These are phyloP conservation scores for Umbelopsis sp. DNA, from an alignment of 371 early-diverging fungal species.

Conservation along the genomic window DNA sequence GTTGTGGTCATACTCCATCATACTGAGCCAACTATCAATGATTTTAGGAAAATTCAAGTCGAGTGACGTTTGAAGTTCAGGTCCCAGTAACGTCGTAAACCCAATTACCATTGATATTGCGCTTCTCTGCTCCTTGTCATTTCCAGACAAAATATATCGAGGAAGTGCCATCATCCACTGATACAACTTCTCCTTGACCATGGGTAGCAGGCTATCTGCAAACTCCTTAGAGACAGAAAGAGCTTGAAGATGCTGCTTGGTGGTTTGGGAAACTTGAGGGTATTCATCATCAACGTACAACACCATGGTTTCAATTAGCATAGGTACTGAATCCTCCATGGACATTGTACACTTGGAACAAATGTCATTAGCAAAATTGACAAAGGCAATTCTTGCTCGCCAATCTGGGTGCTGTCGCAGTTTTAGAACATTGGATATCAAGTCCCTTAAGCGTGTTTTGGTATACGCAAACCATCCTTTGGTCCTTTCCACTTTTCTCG, in stretches of 20 bases:
- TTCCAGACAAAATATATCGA: slow-evolving; percentile 40
- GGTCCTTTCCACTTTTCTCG: slow-evolving; percentile 17
- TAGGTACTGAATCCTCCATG: slow-evolving; percentile 41
- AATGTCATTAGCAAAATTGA: slow-evolving; percentile 41
- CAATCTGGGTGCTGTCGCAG: slow-evolving; percentile 47
- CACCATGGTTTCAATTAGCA: slow-evolving; percentile 51
- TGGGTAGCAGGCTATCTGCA: slow-evolving; percentile 31
- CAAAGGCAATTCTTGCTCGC: slow-evolving; percentile 47
- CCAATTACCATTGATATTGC: slow-evolving; percentile 48
- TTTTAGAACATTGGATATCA: slow-evolving; percentile 34
- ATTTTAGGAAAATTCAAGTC: slow-evolving; percentile 15
- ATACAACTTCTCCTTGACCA: slow-evolving; percentile 50
- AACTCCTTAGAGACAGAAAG: slow-evolving; percentile 24
- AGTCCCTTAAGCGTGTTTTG: slow-evolving; percentile 28
- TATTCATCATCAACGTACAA: slow-evolving; percentile 53
- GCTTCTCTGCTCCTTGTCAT: slow-evolving; percentile 46
- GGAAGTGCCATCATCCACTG: slow-evolving; percentile 46
- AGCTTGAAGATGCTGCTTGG: slow-evolving; percentile 29
- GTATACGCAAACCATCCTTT: slow-evolving; percentile 37
- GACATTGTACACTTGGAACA: slow-evolving; percentile 40
- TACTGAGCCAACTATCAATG: slow-evolving; percentile 27
- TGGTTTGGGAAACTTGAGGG: slow-evolving; percentile 34
- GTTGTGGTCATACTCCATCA: slow-evolving; percentile 33
- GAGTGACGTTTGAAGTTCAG: slow-evolving; percentile 5
- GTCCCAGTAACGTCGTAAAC: slow-evolving; percentile 41